These are phyloP conservation scores for Candida ponderosae DNA, from an alignment of 805 yeast species.

Conservation along the genomic window DNA sequence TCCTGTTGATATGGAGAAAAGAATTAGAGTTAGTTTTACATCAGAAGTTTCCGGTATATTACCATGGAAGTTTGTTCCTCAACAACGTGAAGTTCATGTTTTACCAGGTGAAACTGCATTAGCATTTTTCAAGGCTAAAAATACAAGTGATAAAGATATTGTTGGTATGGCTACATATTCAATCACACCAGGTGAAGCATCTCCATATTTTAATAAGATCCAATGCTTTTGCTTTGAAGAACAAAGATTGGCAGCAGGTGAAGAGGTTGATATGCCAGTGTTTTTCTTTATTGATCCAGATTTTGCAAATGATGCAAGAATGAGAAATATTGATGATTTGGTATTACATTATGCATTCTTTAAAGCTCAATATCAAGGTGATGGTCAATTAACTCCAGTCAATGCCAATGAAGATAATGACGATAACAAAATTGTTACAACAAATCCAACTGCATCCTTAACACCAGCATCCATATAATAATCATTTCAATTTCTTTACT, in stretches of 20 bases:
- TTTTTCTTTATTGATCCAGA: slow-evolving; percentile 97
- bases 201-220: slow-evolving; percentile 92
- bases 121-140: slow-evolving; percentile 91
- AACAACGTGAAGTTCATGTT: slow-evolving; percentile 86
- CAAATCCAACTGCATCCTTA: background rate
- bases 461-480: background rate
- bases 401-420: slow-evolving; percentile 17
- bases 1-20: slow-evolving; percentile 79
- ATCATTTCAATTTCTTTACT: too few relatives aligned
- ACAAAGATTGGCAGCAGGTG: slow-evolving; percentile 88
- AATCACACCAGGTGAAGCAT: slow-evolving; percentile 93
- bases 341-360: slow-evolving; percentile 91
- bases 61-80: slow-evolving; percentile 95
- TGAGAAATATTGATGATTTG: slow-evolving; percentile 86
- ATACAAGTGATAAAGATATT: slow-evolving; percentile 77
- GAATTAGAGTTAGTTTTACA: slow-evolving; percentile 80
- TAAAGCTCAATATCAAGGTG: slow-evolving; percentile 41
- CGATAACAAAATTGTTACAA: slow-evolving; percentile 15
- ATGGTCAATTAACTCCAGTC: slow-evolving; percentile 25
- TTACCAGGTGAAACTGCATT: slow-evolving; percentile 97
- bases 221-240: slow-evolving; percentile 99
- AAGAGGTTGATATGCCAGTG: slow-evolving; percentile 98
- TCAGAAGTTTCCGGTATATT: slow-evolving; percentile 84
- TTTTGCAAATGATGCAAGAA: slow-evolving; percentile 83
- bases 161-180: slow-evolving; percentile 98